Conservation (phyloP, 2,329 filamentous ascomycete species). For the Fusarium sp. region DNA sequence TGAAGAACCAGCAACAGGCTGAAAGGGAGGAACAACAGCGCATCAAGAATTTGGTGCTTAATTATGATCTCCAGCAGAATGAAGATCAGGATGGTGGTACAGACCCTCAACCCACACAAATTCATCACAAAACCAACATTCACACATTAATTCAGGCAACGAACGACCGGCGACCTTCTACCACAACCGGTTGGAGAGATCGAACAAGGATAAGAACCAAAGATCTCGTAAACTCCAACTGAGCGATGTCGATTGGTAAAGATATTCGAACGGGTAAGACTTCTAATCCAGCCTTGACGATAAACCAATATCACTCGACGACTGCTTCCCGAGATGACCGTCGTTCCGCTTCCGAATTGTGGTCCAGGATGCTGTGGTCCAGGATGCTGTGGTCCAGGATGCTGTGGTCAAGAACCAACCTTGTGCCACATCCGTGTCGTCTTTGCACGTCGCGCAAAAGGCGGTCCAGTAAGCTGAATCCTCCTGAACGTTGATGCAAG, state of each 20-base stretch:
- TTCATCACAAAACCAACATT: slow-evolving; percentile 55
- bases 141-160: slow-evolving; percentile 57
- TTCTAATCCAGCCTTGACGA: slow-evolving; percentile 18
- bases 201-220: slow-evolving; percentile 74
- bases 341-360: neutral
- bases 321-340: neutral
- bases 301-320: neutral
- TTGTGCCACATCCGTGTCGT: neutral
- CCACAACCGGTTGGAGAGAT: slow-evolving; percentile 65
- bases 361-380: neutral
- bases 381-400: neutral
- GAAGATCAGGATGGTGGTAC: slow-evolving; percentile 80
- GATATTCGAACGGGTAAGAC: slow-evolving; percentile 18
- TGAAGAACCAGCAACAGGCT: slow-evolving; percentile 94
- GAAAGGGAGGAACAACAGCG: slow-evolving; percentile 96
- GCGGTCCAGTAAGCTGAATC: neutral
- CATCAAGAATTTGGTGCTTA: slow-evolving; percentile 97
- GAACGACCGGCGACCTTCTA: slow-evolving; percentile 60
- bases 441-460: neutral
- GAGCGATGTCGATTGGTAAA: slow-evolving; percentile 97
- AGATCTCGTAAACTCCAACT: slow-evolving; percentile 90
- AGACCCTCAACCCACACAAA: slow-evolving; percentile 22
- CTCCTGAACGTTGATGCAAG: neutral
- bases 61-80: slow-evolving; percentile 89
- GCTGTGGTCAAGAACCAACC: neutral